phyloP scores from a whole-genome alignment of 768 basidiomycete genomes.

The Pulveroboletus sp. region DNA sequence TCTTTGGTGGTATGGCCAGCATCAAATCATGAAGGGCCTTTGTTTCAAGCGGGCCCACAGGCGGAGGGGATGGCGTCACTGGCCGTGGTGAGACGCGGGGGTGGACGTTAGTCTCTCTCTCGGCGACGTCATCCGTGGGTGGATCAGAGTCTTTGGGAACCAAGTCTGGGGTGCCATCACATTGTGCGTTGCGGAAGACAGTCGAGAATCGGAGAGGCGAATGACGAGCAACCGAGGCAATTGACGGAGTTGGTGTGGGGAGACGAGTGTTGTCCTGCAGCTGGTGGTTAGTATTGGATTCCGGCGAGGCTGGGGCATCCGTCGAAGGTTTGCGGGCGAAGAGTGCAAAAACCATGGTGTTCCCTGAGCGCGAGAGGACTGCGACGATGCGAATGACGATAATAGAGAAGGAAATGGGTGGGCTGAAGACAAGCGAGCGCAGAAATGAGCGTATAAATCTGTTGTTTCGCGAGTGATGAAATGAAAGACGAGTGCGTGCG shows the following conservation, averaged over 20 bases:
- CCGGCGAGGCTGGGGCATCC: conserved; percentile 7
- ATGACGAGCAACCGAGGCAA: conserved; percentile 28
- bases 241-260: conserved; percentile 52
- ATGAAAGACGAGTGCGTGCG: too few relatives aligned
- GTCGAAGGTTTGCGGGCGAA: conserved; percentile 33
- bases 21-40: conserved; percentile 47
- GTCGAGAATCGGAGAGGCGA: conserved; percentile 23
- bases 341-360: conserved; percentile 39
- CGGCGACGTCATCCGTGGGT: conserved; percentile 6
- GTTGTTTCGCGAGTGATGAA: neutral
- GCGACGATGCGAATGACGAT: conserved; percentile 2
- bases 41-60: conserved; percentile 40
- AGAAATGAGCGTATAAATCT: too few relatives aligned
- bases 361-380: neutral
- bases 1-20: conserved; percentile 59
- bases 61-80: conserved; percentile 33
- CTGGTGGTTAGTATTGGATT: conserved; percentile 1
- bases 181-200: conserved; percentile 10
- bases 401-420: conserved; percentile 6
- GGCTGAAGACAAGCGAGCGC: neutral
- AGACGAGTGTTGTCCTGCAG: conserved; percentile 32
- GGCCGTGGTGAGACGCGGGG: conserved; percentile 22
- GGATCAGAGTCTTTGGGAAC: conserved; percentile 16
- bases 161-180: conserved; percentile 20
- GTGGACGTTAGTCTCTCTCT: conserved; percentile 1